A percentile compares a stretch with the other conserved stretches of the same genome.
These are phyloP conservation scores for Earliella scabrosa DNA, from an alignment of 1,284 basidiomycete species.

Conservation along the genomic window DNA sequence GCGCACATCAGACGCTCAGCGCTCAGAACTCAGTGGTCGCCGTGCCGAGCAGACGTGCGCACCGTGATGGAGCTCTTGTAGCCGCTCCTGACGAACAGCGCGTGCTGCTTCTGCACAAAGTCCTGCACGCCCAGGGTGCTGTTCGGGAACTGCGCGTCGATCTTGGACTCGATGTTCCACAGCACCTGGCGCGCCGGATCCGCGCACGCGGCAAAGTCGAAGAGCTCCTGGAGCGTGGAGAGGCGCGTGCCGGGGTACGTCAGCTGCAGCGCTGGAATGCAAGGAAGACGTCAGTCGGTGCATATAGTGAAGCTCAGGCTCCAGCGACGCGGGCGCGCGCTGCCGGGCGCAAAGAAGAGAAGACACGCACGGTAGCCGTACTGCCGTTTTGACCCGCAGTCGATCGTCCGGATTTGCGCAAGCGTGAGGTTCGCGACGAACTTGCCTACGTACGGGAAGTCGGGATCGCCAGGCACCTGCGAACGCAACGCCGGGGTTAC, in stretches of 20 bases:
- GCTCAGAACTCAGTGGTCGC: too few species aligned
- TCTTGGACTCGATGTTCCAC: slow-evolving; percentile 85
- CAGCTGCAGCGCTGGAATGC: slow-evolving; percentile 70
- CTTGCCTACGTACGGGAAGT: slow-evolving; percentile 76
- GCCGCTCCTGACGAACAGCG: slow-evolving; percentile 56
- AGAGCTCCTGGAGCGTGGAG: slow-evolving; percentile 74
- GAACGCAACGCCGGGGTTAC: background rate
- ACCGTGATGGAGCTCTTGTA: slow-evolving; percentile 68
- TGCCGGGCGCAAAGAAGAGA: too few species aligned
- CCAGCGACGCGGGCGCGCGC: background rate
- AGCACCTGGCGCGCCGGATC: slow-evolving; percentile 61
- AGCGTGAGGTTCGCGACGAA: slow-evolving; percentile 77
- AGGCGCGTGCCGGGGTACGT: slow-evolving; percentile 70
- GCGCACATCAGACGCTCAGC: too few species aligned
- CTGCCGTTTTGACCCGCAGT: slow-evolving; percentile 76
- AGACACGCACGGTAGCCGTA: slow-evolving; percentile 58
- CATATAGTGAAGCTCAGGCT: too few species aligned
- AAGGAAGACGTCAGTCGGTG: too few species aligned
- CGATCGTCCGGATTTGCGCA: slow-evolving; percentile 76
- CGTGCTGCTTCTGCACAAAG: slow-evolving; percentile 69
- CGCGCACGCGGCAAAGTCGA: slow-evolving; percentile 75
- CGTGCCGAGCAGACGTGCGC: slow-evolving; percentile 28
- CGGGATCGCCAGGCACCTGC: slow-evolving; percentile 57
- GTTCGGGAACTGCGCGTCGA: slow-evolving; percentile 61
- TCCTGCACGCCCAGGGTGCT: slow-evolving; percentile 63